Evolutionary conservation across 2,329 filamentous ascomycete genomes (phyloP).

Genomic region (Talaromyces sp.): DNA sequence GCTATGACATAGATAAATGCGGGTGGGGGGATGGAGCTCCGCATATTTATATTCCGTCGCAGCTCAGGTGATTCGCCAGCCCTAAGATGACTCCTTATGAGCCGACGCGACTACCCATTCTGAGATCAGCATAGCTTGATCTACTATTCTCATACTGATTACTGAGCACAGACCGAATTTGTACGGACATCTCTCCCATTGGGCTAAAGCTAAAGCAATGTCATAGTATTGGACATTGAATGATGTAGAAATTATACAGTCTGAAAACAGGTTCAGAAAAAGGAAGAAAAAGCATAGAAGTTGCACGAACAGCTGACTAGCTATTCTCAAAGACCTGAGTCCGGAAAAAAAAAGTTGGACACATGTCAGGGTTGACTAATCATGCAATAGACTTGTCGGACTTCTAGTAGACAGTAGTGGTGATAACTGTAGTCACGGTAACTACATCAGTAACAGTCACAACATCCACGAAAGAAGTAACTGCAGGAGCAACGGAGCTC

Average conservation of each 20-base stretch:
- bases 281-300: neutral
- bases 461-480: neutral
- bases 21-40: neutral
- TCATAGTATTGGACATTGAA: neutral
- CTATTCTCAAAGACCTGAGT: neutral
- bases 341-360: neutral
- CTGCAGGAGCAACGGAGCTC: neutral
- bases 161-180: neutral
- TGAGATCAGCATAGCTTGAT: neutral
- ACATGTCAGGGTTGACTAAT: neutral
- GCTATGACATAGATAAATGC: constrained; percentile 13
- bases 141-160: too few species aligned
- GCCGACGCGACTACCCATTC: constrained; percentile 6
- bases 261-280: neutral
- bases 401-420: neutral
- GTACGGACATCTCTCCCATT: neutral
- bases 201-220: neutral
- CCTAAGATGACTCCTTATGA: constrained; percentile 14
- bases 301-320: neutral
- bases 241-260: neutral
- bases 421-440: neutral
- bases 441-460: constrained; percentile 2
- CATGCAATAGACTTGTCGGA: neutral
- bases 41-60: neutral
- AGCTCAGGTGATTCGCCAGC: constrained; percentile 1